Evolutionary conservation across 2,329 filamentous ascomycete species (phyloP).

Genomic region (Elsinoe batatas): DNA sequence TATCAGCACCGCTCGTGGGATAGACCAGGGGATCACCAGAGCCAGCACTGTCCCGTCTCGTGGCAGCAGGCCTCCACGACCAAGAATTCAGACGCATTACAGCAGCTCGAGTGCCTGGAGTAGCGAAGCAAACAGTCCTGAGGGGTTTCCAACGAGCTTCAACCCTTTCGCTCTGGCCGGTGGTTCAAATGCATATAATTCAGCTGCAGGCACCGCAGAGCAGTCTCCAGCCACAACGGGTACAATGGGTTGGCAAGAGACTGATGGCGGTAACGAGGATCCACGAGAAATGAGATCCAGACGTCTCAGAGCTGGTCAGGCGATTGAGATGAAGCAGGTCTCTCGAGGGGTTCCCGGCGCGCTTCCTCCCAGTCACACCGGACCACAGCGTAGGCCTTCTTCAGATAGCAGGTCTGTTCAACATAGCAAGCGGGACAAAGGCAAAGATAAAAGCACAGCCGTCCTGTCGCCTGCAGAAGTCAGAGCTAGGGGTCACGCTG

Average conservation of each 20-base stretch:
- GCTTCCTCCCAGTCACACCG: not conserved
- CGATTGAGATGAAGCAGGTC: not conserved
- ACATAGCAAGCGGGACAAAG: not conserved
- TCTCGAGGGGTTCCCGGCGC: not conserved
- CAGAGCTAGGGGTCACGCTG: not conserved
- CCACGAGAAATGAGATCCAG: not conserved
- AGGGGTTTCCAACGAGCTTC: constrained; percentile 1
- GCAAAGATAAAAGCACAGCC: not conserved
- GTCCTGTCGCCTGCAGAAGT: not conserved
- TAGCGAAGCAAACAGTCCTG: not conserved
- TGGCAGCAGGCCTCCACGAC: not conserved
- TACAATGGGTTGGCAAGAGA: not conserved
- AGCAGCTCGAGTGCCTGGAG: not conserved
- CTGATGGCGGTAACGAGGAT: not conserved
- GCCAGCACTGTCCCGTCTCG: not conserved
- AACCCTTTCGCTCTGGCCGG: constrained; percentile 1
- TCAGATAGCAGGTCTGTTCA: too few species aligned
- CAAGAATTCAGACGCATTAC: not conserved
- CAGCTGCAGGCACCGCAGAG: not conserved
- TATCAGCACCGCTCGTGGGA: not conserved
- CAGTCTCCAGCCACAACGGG: not conserved
- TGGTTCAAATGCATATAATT: not conserved
- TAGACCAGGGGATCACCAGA: not conserved
- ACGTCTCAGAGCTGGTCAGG: not conserved
- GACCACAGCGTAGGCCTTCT: too few species aligned